Evolutionary conservation across 495 filamentous ascomycete species (phyloP), one percentile per base, ranked within the genome.

Genomic region (Arthonia radiata): DNA sequence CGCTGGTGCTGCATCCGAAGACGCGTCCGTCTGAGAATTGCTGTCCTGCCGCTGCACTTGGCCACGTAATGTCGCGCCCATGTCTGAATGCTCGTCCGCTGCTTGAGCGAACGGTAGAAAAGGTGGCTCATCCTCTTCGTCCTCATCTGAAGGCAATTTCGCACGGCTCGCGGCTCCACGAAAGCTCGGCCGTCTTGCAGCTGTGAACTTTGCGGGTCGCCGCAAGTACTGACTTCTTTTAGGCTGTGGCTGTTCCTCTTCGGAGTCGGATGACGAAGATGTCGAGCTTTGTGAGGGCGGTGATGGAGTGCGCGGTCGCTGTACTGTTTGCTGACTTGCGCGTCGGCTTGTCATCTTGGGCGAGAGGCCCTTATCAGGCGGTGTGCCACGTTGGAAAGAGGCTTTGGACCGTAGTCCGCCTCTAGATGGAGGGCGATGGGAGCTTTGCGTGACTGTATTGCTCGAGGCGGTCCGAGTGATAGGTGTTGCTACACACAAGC

Each of bases 91-190:
- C 31, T 17, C 2, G 18, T 17, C 7, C 24, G 17, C 6, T 27
- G 25, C 3, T 15, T 19, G 19, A 31, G 39, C 36, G 36, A 77
- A 64, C 1, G 81, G 79, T 2, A 86, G 57, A 38, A 83, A 90
- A 1, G 74, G 68, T 1, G 75, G 74, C 9, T 63, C 60, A 5
- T 60, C 56, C 5, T 59, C 53, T 18, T 54, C 48, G 4, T 56
- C 47, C 7, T 52, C 48, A 26, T 52, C 51, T 5, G 43, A 35
- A 1, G 52, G 11, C 19, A 11, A 22, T n/a, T n/a, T n/a, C n/a
- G n/a, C n/a, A n/a, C n/a, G n/a, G 19, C 19, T 22, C 11, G 19
- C 19, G 19, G 11, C 11, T 7, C 11, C 7, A 7, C 19, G 19
- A 6, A 22, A 7, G 7, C 19, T 6, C 19, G 6, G 19, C 7